Evolutionary conservation across 805 yeast genomes (phyloP), one percentile per base, ranked within the genome.

Genomic region (Barnettozyma sp.): DNA sequence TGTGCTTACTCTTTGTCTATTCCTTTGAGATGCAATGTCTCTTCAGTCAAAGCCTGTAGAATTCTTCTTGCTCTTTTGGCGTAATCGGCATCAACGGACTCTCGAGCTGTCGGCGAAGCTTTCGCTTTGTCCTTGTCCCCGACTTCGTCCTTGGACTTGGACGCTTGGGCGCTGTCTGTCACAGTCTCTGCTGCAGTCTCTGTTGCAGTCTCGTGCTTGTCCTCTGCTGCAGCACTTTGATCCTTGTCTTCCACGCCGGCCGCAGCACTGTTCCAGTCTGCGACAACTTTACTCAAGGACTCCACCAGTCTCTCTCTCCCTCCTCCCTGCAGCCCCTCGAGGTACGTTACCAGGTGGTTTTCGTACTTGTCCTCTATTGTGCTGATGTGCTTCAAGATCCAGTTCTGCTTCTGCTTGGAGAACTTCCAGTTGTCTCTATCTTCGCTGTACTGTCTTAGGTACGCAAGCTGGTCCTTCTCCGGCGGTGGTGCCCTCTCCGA

Each of bases 341-440:
- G 52, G 48, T 83, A 83, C 6, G 50, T 52, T 11, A 63, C 41
- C 39, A 83, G 55, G 19, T 73, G 70, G 1, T 52, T 58, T 34
- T 70, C 75, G 50, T 80, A 82, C 8, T 64, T 59, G 0, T 59
- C 62, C 3, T 78, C 81, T 16, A 78, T 73, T 17, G 47, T 43
- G 33, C 60, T 66, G 22, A 81, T 57, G 53, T 83, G 76, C 50
- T 76, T 77, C 44, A 84, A 59, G 28, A 84, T 68, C 94, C 94
- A 84, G 52, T 83, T 83, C 58, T 84, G 94, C 45, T 84, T 83
- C 63, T 79, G 88, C 50, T 84, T 84, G 40, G 86, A 78, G 56
- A 84, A 84, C 62, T 84, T 84, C 94, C 94, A 84, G 40, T 69
- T 65, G 0, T 60, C 73, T 40, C 58, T 62, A 43, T 80, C 84